Evolutionary conservation across 2,329 filamentous ascomycete species (phyloP).

Genomic region (Huntiella abstrusa): DNA sequence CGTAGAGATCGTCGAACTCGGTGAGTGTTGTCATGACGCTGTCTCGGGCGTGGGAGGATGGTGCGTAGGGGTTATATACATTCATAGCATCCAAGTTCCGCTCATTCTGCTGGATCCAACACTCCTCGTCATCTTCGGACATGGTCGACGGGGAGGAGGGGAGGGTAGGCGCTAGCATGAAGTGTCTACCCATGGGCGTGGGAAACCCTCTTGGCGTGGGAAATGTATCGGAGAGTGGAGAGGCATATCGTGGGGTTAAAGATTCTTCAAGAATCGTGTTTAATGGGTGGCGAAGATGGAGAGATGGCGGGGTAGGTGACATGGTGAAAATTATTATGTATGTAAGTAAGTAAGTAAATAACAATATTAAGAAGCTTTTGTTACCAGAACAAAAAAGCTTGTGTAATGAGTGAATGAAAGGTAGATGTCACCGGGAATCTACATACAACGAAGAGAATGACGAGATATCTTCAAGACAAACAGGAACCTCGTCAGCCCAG

Average conservation of each 20-base stretch:
- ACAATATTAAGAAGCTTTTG: no score
- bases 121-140: not conserved
- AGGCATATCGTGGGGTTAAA: conserved; percentile 35
- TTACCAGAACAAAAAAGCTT: no score
- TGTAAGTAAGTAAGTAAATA: not conserved
- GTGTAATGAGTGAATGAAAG: no score
- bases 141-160: conserved; percentile 22
- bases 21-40: conserved; percentile 46
- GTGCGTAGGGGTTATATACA: conserved; percentile 1
- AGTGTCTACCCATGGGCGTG: conserved; percentile 48
- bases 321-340: not conserved
- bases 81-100: not conserved
- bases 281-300: conserved; percentile 30
- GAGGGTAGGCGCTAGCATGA: conserved; percentile 42
- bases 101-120: not conserved
- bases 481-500: no score
- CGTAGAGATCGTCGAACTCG: conserved; percentile 76
- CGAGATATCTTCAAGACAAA: no score
- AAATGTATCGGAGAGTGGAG: conserved; percentile 43
- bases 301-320: not conserved
- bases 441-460: no score
- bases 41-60: conserved; percentile 22
- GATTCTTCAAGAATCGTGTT: conserved; percentile 48
- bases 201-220: conserved; percentile 36
- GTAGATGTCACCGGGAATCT: no score